Base-by-base conservation (phyloP, 345 rosid genomes). In the Brassica cretica region DNA sequence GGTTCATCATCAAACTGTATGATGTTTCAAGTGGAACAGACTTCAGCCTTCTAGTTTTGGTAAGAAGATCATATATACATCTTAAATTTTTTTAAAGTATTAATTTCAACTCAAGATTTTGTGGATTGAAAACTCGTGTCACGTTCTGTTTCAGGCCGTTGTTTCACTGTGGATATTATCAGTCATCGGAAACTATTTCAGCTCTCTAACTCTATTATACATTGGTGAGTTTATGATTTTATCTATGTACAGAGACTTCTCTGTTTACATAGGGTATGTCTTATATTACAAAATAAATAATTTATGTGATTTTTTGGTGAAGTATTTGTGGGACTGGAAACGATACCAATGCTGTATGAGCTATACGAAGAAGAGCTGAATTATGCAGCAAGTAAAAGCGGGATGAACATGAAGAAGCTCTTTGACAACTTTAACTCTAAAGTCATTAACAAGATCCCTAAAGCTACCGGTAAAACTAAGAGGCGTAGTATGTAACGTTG, bases 401-500 rank as follows among this genome's bases (percentile, higher is more conserved):
- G 82, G 63, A 76, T 29, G 61, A 33, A 78, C 33, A 64, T 77
- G 71, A 73, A 71, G 82, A 82, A 70, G 2, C 69, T 83, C 66
- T 78, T 81, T 41, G 51, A 76, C 21, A 76, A 81, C 18, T 70
- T 88, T 41, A 86, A 83, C 67, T 70, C 86, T 73, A 41, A 74
- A 81, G 81, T 86, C 74, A 82, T 85, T 68, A 62, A 82, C 81
- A 88, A 78, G 80, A 85, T 88, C 53, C 92, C 92, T 51, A 82
- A 79, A 73, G 87, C 84, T 44, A 75, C 80, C 6, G 39, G 11
- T 81, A 82, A 61, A 66, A 77, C 19, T 71, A 82, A 33, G 76
- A 78, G 76, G 44, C 51, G 49, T 63, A 74, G 49, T 63, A 74
- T 74, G 78, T 79, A 79, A 79, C 46, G 16, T 21, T 55, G 9